A percentile compares a stretch with the other conserved stretches of the same genome.
phyloP scores from a whole-genome alignment of 1,284 basidiomycete species.

The Kalmanozyma brasiliensis region DNA sequence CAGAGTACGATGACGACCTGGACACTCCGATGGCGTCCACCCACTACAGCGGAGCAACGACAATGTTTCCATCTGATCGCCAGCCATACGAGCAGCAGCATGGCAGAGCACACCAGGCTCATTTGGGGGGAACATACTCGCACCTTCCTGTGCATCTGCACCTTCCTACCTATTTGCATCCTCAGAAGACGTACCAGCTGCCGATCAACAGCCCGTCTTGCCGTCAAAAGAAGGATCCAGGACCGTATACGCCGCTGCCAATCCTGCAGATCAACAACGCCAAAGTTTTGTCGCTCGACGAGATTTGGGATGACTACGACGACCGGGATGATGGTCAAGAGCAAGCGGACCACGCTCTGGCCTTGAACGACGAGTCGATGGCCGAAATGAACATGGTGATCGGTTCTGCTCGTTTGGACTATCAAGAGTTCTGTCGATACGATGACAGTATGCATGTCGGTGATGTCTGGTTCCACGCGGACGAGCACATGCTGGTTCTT shows the following conservation, averaged over 20 bases:
- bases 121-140: constrained; percentile 9
- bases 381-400: constrained; percentile 62
- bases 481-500: constrained; percentile 10
- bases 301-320: constrained; percentile 54
- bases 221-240: constrained; percentile 1
- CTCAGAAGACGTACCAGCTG: constrained; percentile 39
- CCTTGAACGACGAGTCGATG: constrained; percentile 60
- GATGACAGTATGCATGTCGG: constrained; percentile 27
- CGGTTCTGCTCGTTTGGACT: constrained; percentile 48
- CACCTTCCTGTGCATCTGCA: constrained; percentile 34
- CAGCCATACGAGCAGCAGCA: constrained; percentile 40
- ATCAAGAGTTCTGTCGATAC: constrained; percentile 26
- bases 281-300: constrained; percentile 54
- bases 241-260: constrained; percentile 7
- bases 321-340: constrained; percentile 26
- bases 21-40: constrained; percentile 28
- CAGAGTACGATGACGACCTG: constrained; percentile 17
- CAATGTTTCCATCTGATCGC: constrained; percentile 28
- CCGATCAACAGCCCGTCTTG: constrained; percentile 19
- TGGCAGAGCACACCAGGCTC: constrained; percentile 25
- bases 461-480: constrained; percentile 16
- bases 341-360: constrained; percentile 37
- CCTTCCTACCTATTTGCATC: constrained; percentile 27
- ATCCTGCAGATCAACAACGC: constrained; percentile 44
- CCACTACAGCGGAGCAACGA: neutral